These are phyloP conservation scores for Penicillium sp. DNA, from an alignment of 2,329 filamentous ascomycete species.

Conservation along the genomic window DNA sequence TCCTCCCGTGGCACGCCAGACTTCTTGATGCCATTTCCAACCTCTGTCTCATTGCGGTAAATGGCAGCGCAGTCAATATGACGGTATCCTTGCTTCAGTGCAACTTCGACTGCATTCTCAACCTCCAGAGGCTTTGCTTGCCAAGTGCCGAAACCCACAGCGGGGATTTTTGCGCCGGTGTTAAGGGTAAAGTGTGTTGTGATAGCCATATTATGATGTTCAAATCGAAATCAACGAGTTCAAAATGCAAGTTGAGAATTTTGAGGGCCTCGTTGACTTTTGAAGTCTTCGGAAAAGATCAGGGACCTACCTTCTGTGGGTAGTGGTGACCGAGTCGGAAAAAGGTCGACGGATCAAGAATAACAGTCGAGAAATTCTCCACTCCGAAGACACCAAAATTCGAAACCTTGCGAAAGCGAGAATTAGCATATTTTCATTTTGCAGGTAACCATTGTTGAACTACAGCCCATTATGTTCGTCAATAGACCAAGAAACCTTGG, in stretches of 20 bases:
- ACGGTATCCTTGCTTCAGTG: conserved; percentile 66
- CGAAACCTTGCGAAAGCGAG: no score
- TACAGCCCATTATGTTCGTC: no score
- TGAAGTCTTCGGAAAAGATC: no score
- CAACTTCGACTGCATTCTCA: conserved; percentile 67
- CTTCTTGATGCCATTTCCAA: conserved; percentile 62
- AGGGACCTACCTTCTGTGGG: no score
- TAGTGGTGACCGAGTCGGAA: no score
- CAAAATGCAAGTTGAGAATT: neutral
- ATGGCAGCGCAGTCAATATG: conserved; percentile 53
- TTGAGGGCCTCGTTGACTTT: no score
- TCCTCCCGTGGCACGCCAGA: conserved; percentile 62
- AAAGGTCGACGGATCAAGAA: no score
- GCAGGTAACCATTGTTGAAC: no score
- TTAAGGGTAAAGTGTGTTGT: conserved; percentile 26
- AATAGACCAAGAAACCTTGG: no score
- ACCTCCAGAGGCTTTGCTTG: conserved; percentile 71
- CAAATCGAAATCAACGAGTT: neutral
- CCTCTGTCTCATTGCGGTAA: conserved; percentile 64
- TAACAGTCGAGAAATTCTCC: no score
- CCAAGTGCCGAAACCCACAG: conserved; percentile 77
- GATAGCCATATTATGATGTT: conserved; percentile 10
- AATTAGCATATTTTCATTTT: no score
- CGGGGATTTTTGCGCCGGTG: conserved; percentile 42
- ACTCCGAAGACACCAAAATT: no score